Conservation (phyloP, 2,329 filamentous ascomycete species). For the Trichoderma atroviride region DNA sequence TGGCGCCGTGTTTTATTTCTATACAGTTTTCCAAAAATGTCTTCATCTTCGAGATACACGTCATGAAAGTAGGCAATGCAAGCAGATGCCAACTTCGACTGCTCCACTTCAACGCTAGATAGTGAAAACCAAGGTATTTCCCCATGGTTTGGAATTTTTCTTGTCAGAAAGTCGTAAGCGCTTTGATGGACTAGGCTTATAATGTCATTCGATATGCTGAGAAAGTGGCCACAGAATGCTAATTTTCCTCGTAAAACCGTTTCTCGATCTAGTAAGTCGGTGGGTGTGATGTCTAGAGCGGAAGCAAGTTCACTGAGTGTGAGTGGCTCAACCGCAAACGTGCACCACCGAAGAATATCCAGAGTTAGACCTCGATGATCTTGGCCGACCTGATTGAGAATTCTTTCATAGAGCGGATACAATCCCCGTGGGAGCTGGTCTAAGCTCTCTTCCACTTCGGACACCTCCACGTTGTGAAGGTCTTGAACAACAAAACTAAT, state of each 20-base stretch:
- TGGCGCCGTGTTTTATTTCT: background rate
- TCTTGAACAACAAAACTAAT: background rate
- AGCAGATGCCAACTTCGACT: background rate
- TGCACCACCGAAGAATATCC: background rate
- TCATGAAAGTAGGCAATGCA: background rate
- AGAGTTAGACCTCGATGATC: background rate
- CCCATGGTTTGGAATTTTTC: fast-evolving
- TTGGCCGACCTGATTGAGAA: background rate
- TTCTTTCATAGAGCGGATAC: background rate
- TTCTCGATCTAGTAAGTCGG: background rate
- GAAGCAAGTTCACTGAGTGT: background rate
- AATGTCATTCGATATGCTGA: background rate
- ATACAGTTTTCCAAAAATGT: too few species aligned
- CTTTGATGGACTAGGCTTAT: background rate
- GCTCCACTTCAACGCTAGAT: background rate
- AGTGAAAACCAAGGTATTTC: background rate
- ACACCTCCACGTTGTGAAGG: background rate
- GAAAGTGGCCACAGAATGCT: background rate
- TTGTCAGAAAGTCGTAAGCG: background rate
- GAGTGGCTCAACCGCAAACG: background rate
- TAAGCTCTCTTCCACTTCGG: background rate
- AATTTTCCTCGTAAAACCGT: background rate
- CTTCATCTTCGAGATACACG: background rate
- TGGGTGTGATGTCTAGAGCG: background rate
- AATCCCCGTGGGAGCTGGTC: background rate